A percentile compares a stretch with the other conserved stretches of the same genome.
Conservation (phyloP, 139 green algal genomes). For the Spirogloea muscicola region DNA sequence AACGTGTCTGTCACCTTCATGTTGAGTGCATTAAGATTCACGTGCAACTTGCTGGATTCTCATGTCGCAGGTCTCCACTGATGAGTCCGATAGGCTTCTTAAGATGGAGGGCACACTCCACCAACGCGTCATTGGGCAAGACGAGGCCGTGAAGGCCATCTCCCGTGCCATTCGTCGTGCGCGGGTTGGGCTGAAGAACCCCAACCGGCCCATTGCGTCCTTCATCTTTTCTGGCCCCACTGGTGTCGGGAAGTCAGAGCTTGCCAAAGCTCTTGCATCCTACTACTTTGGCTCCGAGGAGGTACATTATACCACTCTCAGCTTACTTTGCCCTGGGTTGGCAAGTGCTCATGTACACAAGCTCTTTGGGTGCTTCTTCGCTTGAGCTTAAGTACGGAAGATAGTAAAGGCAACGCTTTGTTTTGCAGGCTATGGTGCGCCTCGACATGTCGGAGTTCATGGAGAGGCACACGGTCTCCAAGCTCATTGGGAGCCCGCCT, state of each 20-base stretch:
- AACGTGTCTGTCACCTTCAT: too few species aligned
- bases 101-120: constrained; percentile 99
- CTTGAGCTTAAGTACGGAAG: too few species aligned
- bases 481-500: constrained; percentile 97
- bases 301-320: too few species aligned
- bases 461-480: constrained; percentile 98
- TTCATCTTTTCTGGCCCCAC: constrained; percentile 94
- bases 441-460: constrained; percentile 99
- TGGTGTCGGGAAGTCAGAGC: constrained; percentile 97
- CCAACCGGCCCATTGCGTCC: constrained; percentile 91
- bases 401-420: too few species aligned
- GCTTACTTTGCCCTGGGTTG: too few species aligned
- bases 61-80: constrained; percentile 77
- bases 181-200: constrained; percentile 96
- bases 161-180: constrained; percentile 88
- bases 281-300: constrained; percentile 99
- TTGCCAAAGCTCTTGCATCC: constrained; percentile 94
- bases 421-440: constrained; percentile 67
- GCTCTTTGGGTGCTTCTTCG: too few species aligned
- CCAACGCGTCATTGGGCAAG: constrained; percentile 89
- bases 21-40: too few species aligned
- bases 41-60: too few species aligned
- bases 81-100: constrained; percentile 91
- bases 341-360: too few species aligned
- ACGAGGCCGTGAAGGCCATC: constrained; percentile 82